Percentiles rank a stretch among this genome's conserved stretches.
Conservation (phyloP, 805 yeast genomes). For the Candida takata region DNA sequence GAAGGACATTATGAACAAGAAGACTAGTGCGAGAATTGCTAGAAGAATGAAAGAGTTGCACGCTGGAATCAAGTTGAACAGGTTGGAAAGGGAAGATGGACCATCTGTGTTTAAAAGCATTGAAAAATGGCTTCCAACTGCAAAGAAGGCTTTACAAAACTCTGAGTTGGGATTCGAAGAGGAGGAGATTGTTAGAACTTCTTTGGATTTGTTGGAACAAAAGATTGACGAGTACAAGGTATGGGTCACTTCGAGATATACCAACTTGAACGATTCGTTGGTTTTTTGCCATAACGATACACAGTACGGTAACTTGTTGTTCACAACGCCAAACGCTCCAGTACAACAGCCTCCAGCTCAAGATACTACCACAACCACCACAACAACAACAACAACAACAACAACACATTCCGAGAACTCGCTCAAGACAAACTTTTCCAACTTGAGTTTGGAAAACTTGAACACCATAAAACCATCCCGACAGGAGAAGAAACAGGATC, state of each 20-base stretch:
- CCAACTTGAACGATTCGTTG: conserved; percentile 38
- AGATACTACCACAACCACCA: not conserved
- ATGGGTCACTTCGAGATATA: conserved; percentile 55
- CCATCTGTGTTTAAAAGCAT: conserved; percentile 68
- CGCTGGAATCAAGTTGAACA: conserved; percentile 59
- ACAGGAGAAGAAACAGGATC: conserved; percentile 45
- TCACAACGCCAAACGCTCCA: conserved; percentile 40
- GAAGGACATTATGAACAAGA: conserved; percentile 66
- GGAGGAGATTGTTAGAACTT: conserved; percentile 34
- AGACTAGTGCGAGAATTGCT: conserved; percentile 76
- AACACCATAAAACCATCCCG: conserved; percentile 27
- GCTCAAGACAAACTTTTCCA: conserved; percentile 15
- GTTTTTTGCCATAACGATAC: conserved; percentile 95
- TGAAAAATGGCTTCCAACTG: conserved; percentile 60
- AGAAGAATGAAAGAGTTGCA: conserved; percentile 96
- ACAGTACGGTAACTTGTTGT: conserved; percentile 87
- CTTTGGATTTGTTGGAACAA: conserved; percentile 43
- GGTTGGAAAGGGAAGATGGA: conserved; percentile 48
- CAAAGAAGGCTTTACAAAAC: conserved; percentile 34
- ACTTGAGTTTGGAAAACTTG: conserved; percentile 19
- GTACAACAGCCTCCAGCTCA: not conserved
- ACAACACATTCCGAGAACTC: conserved; percentile 4
- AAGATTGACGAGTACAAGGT: conserved; percentile 45
- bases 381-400: too few species aligned
- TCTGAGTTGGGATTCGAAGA: conserved; percentile 28